Evolutionary conservation across 768 basidiomycete genomes (phyloP), one percentile per base, ranked within the genome.

Genomic region (Lyophyllum shimeji): DNA sequence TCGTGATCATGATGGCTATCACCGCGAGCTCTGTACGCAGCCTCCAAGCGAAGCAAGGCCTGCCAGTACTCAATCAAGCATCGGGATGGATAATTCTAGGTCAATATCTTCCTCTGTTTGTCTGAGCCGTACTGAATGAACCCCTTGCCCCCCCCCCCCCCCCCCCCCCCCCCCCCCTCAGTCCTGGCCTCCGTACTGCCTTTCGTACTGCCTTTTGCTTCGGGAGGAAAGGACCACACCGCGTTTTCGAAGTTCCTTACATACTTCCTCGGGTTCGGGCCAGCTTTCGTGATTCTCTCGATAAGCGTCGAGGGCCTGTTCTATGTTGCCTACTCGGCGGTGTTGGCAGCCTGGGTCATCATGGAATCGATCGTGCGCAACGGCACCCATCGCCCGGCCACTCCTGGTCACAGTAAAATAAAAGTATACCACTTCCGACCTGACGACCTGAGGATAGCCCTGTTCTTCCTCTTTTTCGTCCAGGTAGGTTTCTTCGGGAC

Each of bases 401-500:
- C 53, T 50, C 45, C 50, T 46, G 47, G 24, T 58, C 44, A 17
- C 21, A 17, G 46, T 44, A 33, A 60, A 51, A 29, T 61, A 51
- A 64, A 63, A 48, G 60, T 61, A 20, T 81, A 82, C 62, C 62
- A 67, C n/a, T 82, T 85, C 65, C 76, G 72, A 58, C 68, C 70
- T 34, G 86, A 87, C 37, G 87, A 92, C 56, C 67, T 92, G 12
- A 73, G 92, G 46, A 84, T 89, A 51, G 90, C 87, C 0, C 59
- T 93, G 20, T 90, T 92, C 67, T 93, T 93, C 71, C 69, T 95
- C 56, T 90, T 90, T 69, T 92, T 94, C 61, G 86, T 93, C 7
- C 92, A 95, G 63, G 82, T 91, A 40, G 92, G 85, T 1, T 93
- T 93, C 70, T 93, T 92, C 65, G 91, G 91, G 7, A 90, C 83